These are phyloP conservation scores for Quercus lobata DNA, from an alignment of 331 rosid genomes.

Conservation along the genomic window DNA sequence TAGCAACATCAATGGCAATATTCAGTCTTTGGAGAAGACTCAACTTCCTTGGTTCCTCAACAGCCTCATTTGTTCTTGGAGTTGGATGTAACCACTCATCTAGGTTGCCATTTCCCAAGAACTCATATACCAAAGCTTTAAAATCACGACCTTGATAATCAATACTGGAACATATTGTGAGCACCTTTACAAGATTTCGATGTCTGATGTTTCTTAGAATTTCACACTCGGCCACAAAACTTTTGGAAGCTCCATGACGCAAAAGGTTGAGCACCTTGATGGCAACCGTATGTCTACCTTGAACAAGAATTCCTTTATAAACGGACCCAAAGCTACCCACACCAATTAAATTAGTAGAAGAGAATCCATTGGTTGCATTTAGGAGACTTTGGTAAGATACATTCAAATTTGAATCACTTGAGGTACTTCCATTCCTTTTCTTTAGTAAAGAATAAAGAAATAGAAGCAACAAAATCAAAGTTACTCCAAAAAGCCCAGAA, in stretches of 20 bases:
- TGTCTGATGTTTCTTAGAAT: slow-evolving; percentile 38
- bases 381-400: slow-evolving; percentile 33
- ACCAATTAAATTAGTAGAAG: slow-evolving; percentile 33
- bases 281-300: slow-evolving; percentile 13
- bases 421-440: slow-evolving; percentile 5
- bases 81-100: slow-evolving; percentile 45
- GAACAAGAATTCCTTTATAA: slow-evolving; percentile 38
- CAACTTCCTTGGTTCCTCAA: slow-evolving; percentile 10
- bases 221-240: slow-evolving; percentile 44
- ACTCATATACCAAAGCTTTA: slow-evolving; percentile 46
- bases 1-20: slow-evolving; percentile 50
- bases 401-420: not conserved
- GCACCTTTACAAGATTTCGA: slow-evolving; percentile 52
- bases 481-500: not conserved
- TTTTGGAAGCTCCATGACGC: slow-evolving; percentile 39
- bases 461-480: not conserved
- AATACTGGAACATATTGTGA: slow-evolving; percentile 38
- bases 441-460: not conserved
- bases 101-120: slow-evolving; percentile 42
- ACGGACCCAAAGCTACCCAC: slow-evolving; percentile 48
- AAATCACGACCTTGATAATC: slow-evolving; percentile 49
- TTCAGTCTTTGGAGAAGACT: slow-evolving; percentile 35
- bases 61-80: not conserved
- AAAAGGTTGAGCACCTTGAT: slow-evolving; percentile 46
- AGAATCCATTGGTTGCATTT: slow-evolving; percentile 33